phyloP scores from a whole-genome alignment of 352 stramenopile species.

The Saprolegnia diclina region DNA sequence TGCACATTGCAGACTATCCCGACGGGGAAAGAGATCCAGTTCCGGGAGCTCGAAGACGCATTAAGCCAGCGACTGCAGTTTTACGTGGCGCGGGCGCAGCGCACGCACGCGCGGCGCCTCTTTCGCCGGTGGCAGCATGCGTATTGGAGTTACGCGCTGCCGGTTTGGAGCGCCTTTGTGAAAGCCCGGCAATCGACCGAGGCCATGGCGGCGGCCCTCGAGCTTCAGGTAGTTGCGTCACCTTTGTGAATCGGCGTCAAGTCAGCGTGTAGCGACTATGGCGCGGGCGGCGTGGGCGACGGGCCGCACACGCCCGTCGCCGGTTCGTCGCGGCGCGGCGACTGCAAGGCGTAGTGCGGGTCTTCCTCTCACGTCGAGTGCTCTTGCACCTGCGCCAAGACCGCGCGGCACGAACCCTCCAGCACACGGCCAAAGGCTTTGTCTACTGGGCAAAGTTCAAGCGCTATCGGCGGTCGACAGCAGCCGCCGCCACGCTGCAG shows the following conservation, averaged over 20 bases:
- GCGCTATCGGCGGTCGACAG: constrained; percentile 37
- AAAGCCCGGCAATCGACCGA: constrained; percentile 25
- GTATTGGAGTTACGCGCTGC: constrained; percentile 3
- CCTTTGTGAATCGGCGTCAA: background rate
- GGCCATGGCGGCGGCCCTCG: constrained; percentile 31
- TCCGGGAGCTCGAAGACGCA: constrained; percentile 46
- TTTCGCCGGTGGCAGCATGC: constrained; percentile 11
- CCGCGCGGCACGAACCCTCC: constrained; percentile 33
- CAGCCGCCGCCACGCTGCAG: constrained; percentile 31
- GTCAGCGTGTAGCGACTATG: constrained; percentile 26
- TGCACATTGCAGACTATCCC: constrained; percentile 6
- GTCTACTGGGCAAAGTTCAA: constrained; percentile 14
- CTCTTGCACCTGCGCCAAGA: constrained; percentile 20
- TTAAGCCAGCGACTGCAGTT: constrained; percentile 37
- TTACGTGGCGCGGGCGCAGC: constrained; percentile 28
- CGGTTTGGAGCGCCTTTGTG: background rate
- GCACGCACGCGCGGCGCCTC: background rate
- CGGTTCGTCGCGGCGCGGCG: background rate
- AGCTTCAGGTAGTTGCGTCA: constrained; percentile 33
- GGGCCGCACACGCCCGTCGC: background rate
- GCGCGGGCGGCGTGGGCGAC: constrained; percentile 30
- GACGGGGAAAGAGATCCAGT: constrained; percentile 38
- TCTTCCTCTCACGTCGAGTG: background rate
- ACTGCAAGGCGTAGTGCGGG: constrained; percentile 9
- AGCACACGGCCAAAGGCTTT: constrained; percentile 35